phyloP scores from a whole-genome alignment of 768 basidiomycete genomes.

The Boletus rubescentipes region DNA sequence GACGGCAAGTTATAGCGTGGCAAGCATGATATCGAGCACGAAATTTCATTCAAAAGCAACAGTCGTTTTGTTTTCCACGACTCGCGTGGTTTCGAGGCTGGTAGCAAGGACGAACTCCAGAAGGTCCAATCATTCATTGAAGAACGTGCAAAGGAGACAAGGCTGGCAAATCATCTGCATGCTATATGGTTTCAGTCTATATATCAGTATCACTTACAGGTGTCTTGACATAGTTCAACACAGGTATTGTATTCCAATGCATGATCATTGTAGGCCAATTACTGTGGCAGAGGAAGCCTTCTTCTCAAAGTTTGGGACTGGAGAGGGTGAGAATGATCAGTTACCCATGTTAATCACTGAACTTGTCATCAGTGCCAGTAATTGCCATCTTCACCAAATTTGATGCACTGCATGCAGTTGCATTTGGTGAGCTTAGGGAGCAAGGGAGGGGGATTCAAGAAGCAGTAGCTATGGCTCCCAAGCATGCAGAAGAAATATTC shows the following conservation, averaged over 20 bases:
- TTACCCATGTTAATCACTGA: not conserved
- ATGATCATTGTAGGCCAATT: constrained; percentile 24
- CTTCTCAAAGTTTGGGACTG: constrained; percentile 17
- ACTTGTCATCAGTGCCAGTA: constrained; percentile 33
- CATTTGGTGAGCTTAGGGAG: constrained; percentile 13
- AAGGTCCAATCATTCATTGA: constrained; percentile 33
- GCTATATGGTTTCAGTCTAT: constrained; percentile 33
- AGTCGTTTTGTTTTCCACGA: constrained; percentile 41
- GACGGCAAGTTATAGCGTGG: not conserved
- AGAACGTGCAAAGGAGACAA: constrained; percentile 14
- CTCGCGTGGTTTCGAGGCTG: constrained; percentile 41
- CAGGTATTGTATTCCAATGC: constrained; percentile 41
- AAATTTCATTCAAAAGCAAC: constrained; percentile 29
- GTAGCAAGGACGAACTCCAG: constrained; percentile 28
- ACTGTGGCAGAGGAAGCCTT: constrained; percentile 34
- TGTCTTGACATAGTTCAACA: not conserved
- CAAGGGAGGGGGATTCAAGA: constrained; percentile 6
- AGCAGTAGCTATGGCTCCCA: constrained; percentile 6
- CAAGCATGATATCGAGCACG: constrained; percentile 11
- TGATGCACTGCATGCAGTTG: constrained; percentile 29
- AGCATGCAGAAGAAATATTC: constrained; percentile 12
- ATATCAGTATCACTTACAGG: not conserved
- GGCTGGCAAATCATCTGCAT: constrained; percentile 32
- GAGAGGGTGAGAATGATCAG: not conserved
- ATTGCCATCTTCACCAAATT: constrained; percentile 40